A percentile compares a stretch with the other conserved stretches of the same genome.
These are phyloP conservation scores for Trichosanthes cucumerina DNA, from an alignment of 306 rosid genomes.

Conservation along the genomic window DNA sequence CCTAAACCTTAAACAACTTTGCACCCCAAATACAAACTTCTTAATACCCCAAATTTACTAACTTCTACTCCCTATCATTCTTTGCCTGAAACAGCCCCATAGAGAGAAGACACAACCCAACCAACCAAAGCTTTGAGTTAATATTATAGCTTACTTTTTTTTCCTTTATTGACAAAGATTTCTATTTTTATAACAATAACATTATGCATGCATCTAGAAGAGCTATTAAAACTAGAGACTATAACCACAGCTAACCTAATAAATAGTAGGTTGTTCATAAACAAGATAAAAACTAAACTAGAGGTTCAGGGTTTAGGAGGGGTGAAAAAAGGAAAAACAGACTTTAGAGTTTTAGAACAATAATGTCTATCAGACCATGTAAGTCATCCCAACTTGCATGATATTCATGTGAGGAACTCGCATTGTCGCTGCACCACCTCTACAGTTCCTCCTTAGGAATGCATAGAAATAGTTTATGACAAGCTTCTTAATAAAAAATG, in stretches of 20 bases:
- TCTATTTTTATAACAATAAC: not conserved
- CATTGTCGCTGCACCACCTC: slow-evolving; percentile 80
- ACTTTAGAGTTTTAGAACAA: not conserved
- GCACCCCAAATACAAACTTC: too few relatives aligned
- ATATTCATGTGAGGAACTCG: slow-evolving; percentile 88
- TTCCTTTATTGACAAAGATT: too few relatives aligned
- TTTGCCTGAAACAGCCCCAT: too few relatives aligned
- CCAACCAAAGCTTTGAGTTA: too few relatives aligned
- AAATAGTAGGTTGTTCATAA: not conserved
- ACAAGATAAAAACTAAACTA: not conserved
- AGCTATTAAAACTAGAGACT: not conserved
- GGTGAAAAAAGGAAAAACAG: not conserved
- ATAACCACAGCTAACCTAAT: not conserved
- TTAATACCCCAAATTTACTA: too few relatives aligned
- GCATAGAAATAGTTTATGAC: slow-evolving; percentile 76
- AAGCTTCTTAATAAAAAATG: slow-evolving; percentile 73
- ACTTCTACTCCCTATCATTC: too few relatives aligned
- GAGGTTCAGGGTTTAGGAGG: not conserved
- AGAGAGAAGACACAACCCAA: too few relatives aligned
- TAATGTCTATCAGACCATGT: slow-evolving; percentile 50
- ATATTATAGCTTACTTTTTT: too few relatives aligned
- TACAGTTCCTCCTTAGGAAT: slow-evolving; percentile 78
- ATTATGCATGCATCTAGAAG: not conserved
- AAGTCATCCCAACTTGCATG: slow-evolving; percentile 83
- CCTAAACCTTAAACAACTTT: too few relatives aligned